Base-by-base conservation (phyloP, 495 filamentous ascomycete species). In the Penicillium paxilli region DNA sequence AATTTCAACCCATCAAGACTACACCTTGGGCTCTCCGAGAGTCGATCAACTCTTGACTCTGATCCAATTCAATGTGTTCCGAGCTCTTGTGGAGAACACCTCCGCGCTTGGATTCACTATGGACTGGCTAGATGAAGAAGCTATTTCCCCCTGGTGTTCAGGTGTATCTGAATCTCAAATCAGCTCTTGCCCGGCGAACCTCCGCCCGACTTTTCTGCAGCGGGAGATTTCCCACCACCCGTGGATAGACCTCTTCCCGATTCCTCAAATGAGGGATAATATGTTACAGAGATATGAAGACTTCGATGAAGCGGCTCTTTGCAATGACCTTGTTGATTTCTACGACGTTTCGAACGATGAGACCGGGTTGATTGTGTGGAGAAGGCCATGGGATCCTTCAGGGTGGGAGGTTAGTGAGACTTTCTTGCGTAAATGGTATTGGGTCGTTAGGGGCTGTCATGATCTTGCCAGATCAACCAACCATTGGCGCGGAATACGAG, bases 371-470 rank as follows among this genome's bases (percentile, higher is more conserved):
- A 4, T 73, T 16, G 62, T 70, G 0, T 73, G 70, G 70, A 62
- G 66, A 4, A 49, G 57, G 4, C 56, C 68, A 3, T 70, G 68
- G 68, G 58, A 69, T 46, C 30, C 61, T 1, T 4, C n/a, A 1
- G 59, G 62, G 7, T 78, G 73, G 74, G 75, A 76, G 45, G 30
- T 73, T 1, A 71, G 57, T 14, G 66, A 71, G 24, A 47, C 42
- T 21, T 76, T 78, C 24, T 44, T 60, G 32, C 51, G 30, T 22
- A 70, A 60, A 30, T 78, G 72, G 70, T 54, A 51, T 4, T 75
- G 71, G 54, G 48, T 74, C 30, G 21, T 78, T 5, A 63, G 61
- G 22, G 70, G 64, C 22, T 77, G 73, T 45, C 38, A 49, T 22
- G 66, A 67, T 17, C 44, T 77, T 22, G 44, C 74, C 17, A 37